phyloP scores from a whole-genome alignment of 495 filamentous ascomycete species.

The Massariosphaeria phaeospora region DNA sequence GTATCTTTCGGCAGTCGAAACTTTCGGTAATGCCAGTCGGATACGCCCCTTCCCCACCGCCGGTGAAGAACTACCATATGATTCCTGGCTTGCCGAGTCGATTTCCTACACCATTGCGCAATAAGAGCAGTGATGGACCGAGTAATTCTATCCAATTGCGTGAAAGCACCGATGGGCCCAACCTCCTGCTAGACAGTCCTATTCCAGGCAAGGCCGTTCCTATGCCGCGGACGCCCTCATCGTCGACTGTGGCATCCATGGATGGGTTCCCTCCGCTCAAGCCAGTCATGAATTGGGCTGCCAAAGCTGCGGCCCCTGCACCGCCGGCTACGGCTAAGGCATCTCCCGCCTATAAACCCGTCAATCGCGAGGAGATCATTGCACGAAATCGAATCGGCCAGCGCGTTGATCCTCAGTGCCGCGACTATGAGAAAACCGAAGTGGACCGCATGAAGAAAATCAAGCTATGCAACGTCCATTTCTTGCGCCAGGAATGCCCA shows the following conservation, averaged over 20 bases:
- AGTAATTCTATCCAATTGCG: slow-evolving; percentile 14
- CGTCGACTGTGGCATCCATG: slow-evolving; percentile 9
- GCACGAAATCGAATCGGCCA: slow-evolving; percentile 72
- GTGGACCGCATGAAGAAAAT: slow-evolving; percentile 58
- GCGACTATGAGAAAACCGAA: slow-evolving; percentile 54
- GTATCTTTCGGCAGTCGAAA: slow-evolving; percentile 63
- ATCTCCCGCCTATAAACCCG: slow-evolving; percentile 8
- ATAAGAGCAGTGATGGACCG: background rate
- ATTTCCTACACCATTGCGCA: background rate
- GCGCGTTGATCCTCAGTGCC: slow-evolving; percentile 58
- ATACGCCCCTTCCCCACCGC: background rate
- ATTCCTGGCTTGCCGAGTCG: background rate
- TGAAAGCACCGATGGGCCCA: background rate
- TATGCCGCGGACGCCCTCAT: slow-evolving; percentile 5
- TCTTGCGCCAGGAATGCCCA: slow-evolving; percentile 67
- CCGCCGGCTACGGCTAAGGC: slow-evolving; percentile 11
- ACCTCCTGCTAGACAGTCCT: slow-evolving; percentile 1
- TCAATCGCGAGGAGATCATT: slow-evolving; percentile 34
- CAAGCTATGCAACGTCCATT: slow-evolving; percentile 85
- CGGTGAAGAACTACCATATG: background rate
- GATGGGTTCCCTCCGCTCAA: background rate
- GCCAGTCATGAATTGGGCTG: slow-evolving; percentile 21
- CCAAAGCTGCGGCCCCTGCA: slow-evolving; percentile 22
- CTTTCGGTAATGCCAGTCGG: slow-evolving; percentile 41
- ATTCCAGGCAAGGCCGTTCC: background rate